phyloP scores from a whole-genome alignment of 83 land plant genomes.

The Thuja plicata region DNA sequence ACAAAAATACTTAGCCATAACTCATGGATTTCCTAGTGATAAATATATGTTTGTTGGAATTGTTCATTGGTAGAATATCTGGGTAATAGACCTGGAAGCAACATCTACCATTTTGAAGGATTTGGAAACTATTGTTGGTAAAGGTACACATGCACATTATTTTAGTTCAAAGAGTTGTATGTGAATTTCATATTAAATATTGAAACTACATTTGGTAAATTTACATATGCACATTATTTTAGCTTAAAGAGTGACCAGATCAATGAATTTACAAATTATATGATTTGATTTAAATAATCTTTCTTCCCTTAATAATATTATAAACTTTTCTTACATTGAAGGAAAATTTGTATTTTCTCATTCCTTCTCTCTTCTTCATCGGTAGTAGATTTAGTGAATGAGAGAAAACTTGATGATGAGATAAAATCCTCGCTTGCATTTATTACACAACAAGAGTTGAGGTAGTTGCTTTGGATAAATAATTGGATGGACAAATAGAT shows the following conservation, averaged over 20 bases:
- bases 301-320: not conserved
- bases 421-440: slow-evolving; percentile 65
- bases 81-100: slow-evolving; percentile 66
- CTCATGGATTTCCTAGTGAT: slow-evolving; percentile 41
- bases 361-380: slow-evolving; percentile 65
- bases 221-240: not conserved
- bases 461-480: slow-evolving; percentile 52
- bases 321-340: slow-evolving; percentile 9
- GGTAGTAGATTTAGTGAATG: slow-evolving; percentile 58
- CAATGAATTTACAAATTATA: not conserved
- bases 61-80: slow-evolving; percentile 75
- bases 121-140: slow-evolving; percentile 22
- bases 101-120: slow-evolving; percentile 32
- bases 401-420: slow-evolving; percentile 59
- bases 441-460: slow-evolving; percentile 63
- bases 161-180: not conserved
- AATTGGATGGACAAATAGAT: slow-evolving; percentile 41
- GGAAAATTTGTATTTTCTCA: slow-evolving; percentile 50
- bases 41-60: slow-evolving; percentile 74
- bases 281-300: not conserved
- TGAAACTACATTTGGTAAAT: slow-evolving; percentile 24
- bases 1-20: slow-evolving; percentile 49
- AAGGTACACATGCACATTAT: slow-evolving; percentile 21
- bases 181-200: too few species aligned
- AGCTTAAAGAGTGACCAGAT: not conserved